Conservation (phyloP, 371 early-diverging fungal genomes). For the Blakeslea trispora region DNA sequence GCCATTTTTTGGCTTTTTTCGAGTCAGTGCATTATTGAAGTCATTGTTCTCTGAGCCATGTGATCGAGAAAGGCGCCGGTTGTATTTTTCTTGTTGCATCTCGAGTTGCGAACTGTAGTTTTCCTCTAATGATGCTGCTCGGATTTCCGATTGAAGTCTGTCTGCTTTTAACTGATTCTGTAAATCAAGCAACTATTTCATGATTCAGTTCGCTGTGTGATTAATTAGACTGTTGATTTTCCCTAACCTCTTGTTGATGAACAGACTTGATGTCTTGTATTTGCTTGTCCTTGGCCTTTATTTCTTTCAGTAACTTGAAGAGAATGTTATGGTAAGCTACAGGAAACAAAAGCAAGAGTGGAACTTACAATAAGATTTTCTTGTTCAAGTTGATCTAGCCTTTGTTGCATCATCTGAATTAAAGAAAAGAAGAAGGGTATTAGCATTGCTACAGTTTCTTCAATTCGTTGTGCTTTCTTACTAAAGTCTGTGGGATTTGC, state of each 20-base stretch:
- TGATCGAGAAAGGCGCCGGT: constrained; percentile 24
- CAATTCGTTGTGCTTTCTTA: too few relatives aligned
- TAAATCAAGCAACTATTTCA: constrained; percentile 5
- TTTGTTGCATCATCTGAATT: neutral
- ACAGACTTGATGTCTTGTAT: constrained; percentile 5
- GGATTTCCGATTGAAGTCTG: constrained; percentile 17
- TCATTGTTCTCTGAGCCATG: constrained; percentile 21
- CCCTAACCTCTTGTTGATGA: neutral
- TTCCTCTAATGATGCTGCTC: constrained; percentile 12
- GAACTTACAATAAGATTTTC: neutral
- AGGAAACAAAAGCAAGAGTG: neutral
- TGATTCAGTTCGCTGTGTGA: too few relatives aligned
- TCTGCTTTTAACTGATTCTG: constrained; percentile 19
- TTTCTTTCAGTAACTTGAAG: constrained; percentile 36
- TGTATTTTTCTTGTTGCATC: constrained; percentile 27
- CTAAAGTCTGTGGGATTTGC: too few relatives aligned
- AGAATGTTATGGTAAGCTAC: too few relatives aligned
- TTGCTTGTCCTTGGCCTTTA: constrained; percentile 31
- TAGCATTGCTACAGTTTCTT: too few relatives aligned
- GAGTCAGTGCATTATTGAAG: neutral
- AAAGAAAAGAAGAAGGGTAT: too few relatives aligned
- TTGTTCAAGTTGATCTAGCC: neutral
- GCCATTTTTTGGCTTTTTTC: constrained; percentile 5
- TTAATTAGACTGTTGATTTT: neutral
- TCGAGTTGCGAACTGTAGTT: constrained; percentile 19